Evolutionary conservation across 805 yeast species (phyloP), one percentile per base, ranked within the genome.

Genomic region (Saccharomycopsis babjevae): DNA sequence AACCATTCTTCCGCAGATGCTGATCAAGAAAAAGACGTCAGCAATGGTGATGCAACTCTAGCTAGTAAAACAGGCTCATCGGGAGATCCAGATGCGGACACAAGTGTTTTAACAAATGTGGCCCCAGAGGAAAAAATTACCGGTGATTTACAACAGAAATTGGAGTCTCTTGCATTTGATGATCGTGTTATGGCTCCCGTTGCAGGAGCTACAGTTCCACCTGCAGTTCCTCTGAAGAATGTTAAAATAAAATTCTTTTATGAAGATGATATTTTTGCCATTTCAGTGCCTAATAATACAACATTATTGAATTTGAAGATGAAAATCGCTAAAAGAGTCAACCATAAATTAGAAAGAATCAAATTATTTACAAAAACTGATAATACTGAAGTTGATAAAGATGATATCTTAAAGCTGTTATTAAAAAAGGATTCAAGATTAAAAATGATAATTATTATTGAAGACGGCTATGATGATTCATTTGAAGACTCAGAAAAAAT

Each of bases 241-340:
- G 73, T 77, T 20, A 88, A 88, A 70, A 81, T 88, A 58, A 88
- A 88, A 70, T 86, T 88, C 68, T 88, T 85, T 70, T 87, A 83
- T 68, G 85, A 84, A 62, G 94, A 87, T 67, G 96, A 88, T 69
- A 88, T 88, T 16, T 88, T 88, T 75, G 94, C 90, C 1, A 76
- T 88, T 50, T 71, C 83, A 63, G 73, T 84, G 43, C 83, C 83
- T 38, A 68, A 75, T 15, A 76, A 74, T 63, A 78, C 80, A 57
- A 73, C 80, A 3, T 70, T 81, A 54, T 74, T 72, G 39, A 86
- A 82, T 61, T 68, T 84, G 61, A 77, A 78, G 64, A 69, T 73
- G 34, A 84, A 83, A 68, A 77, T 84, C 59, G 72, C 73, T 56
- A 80, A 81, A 59, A 71, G 88, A 62, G 76, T 83, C 59, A 80